phyloP scores from a whole-genome alignment of 768 basidiomycete species.

The Podaxis sp. region DNA sequence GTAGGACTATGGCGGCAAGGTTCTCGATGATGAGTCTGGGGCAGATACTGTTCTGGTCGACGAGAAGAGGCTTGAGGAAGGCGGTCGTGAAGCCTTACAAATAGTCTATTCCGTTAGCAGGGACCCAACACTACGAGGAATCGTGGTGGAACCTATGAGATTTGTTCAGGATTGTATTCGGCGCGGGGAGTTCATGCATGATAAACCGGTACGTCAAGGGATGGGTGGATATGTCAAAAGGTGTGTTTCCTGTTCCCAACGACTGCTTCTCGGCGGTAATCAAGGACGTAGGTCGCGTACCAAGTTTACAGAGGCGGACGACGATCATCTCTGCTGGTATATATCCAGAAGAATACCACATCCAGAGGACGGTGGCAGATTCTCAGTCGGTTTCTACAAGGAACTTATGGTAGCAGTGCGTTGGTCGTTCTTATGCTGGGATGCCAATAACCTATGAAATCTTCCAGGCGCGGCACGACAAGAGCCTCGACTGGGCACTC shows the following conservation, averaged over 20 bases:
- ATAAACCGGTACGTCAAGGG: constrained; percentile 16
- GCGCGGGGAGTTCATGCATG: constrained; percentile 21
- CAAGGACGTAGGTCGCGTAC: constrained; percentile 20
- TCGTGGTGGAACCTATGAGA: constrained; percentile 25
- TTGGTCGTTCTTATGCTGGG: constrained; percentile 9
- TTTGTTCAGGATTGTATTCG: constrained; percentile 30
- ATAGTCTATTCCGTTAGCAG: constrained; percentile 19
- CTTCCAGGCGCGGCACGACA: constrained; percentile 20
- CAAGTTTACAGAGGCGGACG: constrained; percentile 39
- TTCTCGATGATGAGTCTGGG: constrained; percentile 19
- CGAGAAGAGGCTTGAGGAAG: not conserved
- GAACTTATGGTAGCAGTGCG: constrained; percentile 31
- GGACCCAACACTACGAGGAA: constrained; percentile 16
- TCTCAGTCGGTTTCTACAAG: constrained; percentile 34
- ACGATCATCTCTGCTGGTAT: constrained; percentile 34
- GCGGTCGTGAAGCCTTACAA: constrained; percentile 12
- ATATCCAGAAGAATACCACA: constrained; percentile 37
- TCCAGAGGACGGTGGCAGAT: constrained; percentile 38
- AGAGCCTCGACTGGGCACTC: constrained; percentile 35
- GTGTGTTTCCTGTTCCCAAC: not conserved
- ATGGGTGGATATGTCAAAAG: constrained; percentile 29
- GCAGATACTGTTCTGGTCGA: constrained; percentile 28
- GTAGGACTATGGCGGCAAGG: constrained; percentile 30
- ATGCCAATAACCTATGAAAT: not conserved
- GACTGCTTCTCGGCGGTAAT: not conserved